These are phyloP conservation scores for Globisporangium recalcitrans DNA, from an alignment of 352 stramenopile genomes.

Conservation along the genomic window DNA sequence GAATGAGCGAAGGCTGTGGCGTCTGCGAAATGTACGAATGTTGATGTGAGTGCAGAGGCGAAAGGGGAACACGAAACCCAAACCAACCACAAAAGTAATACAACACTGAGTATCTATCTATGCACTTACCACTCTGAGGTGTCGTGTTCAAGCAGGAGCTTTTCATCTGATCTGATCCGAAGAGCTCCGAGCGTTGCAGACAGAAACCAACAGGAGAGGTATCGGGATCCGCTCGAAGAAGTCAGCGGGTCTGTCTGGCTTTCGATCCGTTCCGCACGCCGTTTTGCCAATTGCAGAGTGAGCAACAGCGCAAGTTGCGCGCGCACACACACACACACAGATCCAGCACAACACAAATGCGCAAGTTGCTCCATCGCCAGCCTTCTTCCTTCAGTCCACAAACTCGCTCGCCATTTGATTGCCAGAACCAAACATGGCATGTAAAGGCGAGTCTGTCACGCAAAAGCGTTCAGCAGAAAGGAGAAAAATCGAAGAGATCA, in stretches of 20 bases:
- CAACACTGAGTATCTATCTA: not conserved
- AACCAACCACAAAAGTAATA: not conserved
- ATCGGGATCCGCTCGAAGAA: not conserved
- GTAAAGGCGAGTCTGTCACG: not conserved
- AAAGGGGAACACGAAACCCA: not conserved
- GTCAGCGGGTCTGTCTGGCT: not conserved
- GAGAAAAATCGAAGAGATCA: not conserved
- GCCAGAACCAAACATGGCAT: not conserved
- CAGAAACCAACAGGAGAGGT: not conserved
- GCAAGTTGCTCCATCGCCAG: not conserved
- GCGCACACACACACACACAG: not conserved
- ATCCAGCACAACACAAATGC: not conserved
- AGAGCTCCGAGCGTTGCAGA: not conserved
- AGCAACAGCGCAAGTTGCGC: not conserved
- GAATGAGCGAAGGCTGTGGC: not conserved
- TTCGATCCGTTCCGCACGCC: not conserved
- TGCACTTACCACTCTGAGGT: not conserved
- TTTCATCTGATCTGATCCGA: not conserved
- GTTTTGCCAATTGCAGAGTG: constrained; percentile 1
- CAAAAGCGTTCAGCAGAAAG: not conserved
- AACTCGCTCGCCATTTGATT: too few species aligned
- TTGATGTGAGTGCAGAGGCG: constrained; percentile 3
- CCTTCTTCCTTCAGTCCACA: too few species aligned
- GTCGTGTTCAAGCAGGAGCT: not conserved
- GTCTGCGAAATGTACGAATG: constrained; percentile 6